Conservation (phyloP, 139 green algal species). For the Ettlia oleoabundans region DNA sequence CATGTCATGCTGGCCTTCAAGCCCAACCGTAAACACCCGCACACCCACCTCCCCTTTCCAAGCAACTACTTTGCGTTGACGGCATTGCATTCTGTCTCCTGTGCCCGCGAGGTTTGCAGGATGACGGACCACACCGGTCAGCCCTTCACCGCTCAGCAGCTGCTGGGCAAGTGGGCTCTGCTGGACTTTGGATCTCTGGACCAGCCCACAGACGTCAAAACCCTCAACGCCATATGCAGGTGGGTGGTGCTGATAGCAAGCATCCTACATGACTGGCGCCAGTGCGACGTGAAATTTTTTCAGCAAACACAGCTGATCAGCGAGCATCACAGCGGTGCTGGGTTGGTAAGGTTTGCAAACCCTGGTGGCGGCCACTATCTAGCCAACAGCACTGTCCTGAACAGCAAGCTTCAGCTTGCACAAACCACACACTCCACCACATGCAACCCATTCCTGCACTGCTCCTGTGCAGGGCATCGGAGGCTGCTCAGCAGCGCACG, state of each 20-base stretch:
- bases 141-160: constrained; percentile 1
- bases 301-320: too few relatives aligned
- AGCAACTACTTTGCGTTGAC: too few relatives aligned
- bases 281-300: neutral
- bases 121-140: constrained; percentile 13
- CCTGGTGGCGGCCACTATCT: too few relatives aligned
- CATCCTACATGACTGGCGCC: neutral
- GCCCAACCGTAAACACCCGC: too few relatives aligned
- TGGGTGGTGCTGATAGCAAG: neutral
- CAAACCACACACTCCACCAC: too few relatives aligned
- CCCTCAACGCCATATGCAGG: constrained; percentile 18
- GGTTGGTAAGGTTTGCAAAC: too few relatives aligned
- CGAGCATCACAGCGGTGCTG: too few relatives aligned
- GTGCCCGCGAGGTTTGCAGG: neutral
- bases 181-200: constrained; percentile 7
- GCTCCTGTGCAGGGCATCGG: constrained; percentile 15
- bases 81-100: neutral
- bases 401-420: too few relatives aligned
- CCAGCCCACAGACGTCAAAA: neutral
- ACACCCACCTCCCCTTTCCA: too few relatives aligned
- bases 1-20: too few relatives aligned
- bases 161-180: constrained; percentile 11
- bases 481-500: constrained; percentile 35
- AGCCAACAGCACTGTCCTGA: neutral
- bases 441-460: neutral